Evolutionary conservation across 257 asterid species (phyloP), one percentile per base, ranked within the genome.

Genomic region (Penstemon barbatus): DNA sequence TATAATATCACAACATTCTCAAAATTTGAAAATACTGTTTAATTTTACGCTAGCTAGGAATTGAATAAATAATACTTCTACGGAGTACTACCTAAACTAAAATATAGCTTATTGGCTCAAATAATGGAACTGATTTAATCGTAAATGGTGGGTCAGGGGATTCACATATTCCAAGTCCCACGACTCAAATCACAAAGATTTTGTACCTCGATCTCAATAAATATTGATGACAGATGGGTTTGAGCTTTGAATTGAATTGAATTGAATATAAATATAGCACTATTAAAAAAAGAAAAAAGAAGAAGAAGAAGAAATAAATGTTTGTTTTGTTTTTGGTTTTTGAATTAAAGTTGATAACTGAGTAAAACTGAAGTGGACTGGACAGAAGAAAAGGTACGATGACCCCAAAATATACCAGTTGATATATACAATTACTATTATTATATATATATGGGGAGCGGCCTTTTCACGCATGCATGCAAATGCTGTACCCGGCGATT

Each of bases 401-500:
- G 67, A 72, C 62, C 45, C 74, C 33, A 25, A 25, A 25, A 25
- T 25, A 25, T 25, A 25, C 33, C 33, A 25, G 33, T 25, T 25
- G 33, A 25, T 25, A 25, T 25, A 25, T 25, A 25, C 33, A 15
- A 15, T 15, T 15, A 15, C 0, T 25, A 25, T 25, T 25, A 25
- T 25, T 25, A 25, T 25, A 46, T 65, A 61, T 75, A 59, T 8
- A 11, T 10, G 2, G 4, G 40, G 58, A 38, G 41, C 63, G 42
- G 10, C 68, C 79, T 72, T 80, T 74, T 70, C 62, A 63, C 84
- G 84, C 84, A 77, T 80, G 84, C 84, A 66, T 68, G 65, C 72
- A 70, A 44, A n/a, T 56, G 18, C 67, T 44, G 67, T 44, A 62
- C 19, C 52, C 2, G 33, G 12, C 12, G 7, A 39, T 59, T 19